Evolutionary conservation across 441 rosid species (phyloP).

Genomic region (Pelargonium cotyledonis): DNA sequence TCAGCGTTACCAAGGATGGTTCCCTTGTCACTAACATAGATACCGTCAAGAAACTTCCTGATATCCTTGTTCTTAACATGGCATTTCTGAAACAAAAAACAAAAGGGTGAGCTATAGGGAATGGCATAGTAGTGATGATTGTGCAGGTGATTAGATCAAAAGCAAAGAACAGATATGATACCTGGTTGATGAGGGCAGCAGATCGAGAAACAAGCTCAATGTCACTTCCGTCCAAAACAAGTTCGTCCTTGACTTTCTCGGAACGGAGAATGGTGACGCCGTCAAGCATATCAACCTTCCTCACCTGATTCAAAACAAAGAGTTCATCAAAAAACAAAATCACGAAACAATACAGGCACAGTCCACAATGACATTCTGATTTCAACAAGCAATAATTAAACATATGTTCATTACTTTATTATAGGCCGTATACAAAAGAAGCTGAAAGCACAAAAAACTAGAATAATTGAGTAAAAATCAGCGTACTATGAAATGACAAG

Average conservation of each 20-base stretch:
- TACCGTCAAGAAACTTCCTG: slow-evolving; percentile 53
- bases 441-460: too few relatives aligned
- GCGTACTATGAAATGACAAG: too few relatives aligned
- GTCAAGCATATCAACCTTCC: slow-evolving; percentile 83
- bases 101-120: not conserved
- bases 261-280: slow-evolving; percentile 69
- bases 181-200: slow-evolving; percentile 80
- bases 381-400: too few relatives aligned
- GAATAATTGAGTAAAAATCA: too few relatives aligned
- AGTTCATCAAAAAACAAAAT: not conserved
- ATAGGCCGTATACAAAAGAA: too few relatives aligned
- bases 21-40: slow-evolving; percentile 53
- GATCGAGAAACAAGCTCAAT: slow-evolving; percentile 75
- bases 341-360: not conserved
- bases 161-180: not conserved
- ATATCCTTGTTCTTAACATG: slow-evolving; percentile 89
- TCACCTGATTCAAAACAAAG: slow-evolving; percentile 38
- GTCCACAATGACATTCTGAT: too few relatives aligned
- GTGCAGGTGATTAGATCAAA: not conserved
- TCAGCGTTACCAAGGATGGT: slow-evolving; percentile 20
- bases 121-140: too few relatives aligned
- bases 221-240: slow-evolving; percentile 34
- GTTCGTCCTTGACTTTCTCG: slow-evolving; percentile 83
- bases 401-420: too few relatives aligned
- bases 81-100: slow-evolving; percentile 51